Evolutionary conservation across 768 basidiomycete genomes (phyloP).

Genomic region (Macrocybe gigantea): DNA sequence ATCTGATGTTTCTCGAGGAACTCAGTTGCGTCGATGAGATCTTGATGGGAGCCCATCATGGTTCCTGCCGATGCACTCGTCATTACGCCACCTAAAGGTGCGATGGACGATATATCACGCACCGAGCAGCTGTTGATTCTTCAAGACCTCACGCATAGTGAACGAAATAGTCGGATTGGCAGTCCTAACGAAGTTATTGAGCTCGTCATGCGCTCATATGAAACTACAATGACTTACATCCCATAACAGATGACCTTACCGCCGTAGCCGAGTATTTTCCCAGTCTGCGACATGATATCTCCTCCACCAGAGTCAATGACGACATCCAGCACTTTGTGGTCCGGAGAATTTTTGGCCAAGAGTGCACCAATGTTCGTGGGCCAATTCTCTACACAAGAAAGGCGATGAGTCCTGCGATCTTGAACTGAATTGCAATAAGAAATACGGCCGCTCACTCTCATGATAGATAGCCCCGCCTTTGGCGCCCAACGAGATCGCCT

Average conservation of each 20-base stretch:
- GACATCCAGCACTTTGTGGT: constrained; percentile 37
- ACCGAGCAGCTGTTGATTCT: constrained; percentile 73
- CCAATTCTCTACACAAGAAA: constrained; percentile 39
- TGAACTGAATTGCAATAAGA: background rate
- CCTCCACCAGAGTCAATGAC: constrained; percentile 71
- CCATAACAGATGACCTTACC: constrained; percentile 62
- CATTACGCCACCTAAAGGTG: background rate
- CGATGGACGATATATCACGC: constrained; percentile 8
- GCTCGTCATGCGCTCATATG: background rate
- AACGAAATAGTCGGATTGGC: constrained; percentile 52
- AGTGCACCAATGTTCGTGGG: constrained; percentile 37
- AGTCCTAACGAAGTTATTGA: constrained; percentile 39
- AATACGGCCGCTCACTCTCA: constrained; percentile 35
- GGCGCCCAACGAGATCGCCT: constrained; percentile 64
- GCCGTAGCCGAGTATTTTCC: constrained; percentile 47
- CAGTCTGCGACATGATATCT: constrained; percentile 47
- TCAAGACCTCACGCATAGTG: constrained; percentile 76
- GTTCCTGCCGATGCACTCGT: constrained; percentile 42
- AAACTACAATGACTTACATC: constrained; percentile 36
- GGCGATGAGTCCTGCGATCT: background rate
- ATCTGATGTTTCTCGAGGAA: constrained; percentile 67
- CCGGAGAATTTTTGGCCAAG: constrained; percentile 28
- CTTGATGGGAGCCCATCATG: constrained; percentile 78
- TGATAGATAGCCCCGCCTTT: constrained; percentile 75
- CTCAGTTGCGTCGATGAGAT: constrained; percentile 64